These are phyloP conservation scores for Candida broadrunensis DNA, from an alignment of 805 yeast genomes.

Conservation along the genomic window DNA sequence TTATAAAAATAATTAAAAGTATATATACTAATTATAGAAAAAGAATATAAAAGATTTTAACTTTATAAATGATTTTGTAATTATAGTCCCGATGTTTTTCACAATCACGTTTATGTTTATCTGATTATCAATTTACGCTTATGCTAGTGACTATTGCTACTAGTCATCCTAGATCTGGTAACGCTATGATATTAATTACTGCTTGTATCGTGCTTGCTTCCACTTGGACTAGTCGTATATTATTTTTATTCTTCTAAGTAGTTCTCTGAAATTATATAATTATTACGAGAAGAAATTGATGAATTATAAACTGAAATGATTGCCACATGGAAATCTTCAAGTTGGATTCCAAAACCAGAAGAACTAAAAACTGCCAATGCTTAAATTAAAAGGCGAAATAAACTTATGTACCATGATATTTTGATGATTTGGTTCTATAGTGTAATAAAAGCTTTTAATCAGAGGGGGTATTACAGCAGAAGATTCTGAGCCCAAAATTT, in stretches of 20 bases:
- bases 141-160: constrained; percentile 46
- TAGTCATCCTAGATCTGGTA: constrained; percentile 48
- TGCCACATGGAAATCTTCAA: constrained; percentile 38
- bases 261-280: constrained; percentile 77
- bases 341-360: constrained; percentile 49
- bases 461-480: no score
- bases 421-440: no score
- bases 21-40: no score
- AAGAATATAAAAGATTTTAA: no score
- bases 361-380: constrained; percentile 11
- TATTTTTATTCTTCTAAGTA: constrained; percentile 63
- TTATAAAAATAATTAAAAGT: no score
- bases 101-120: no score
- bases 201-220: constrained; percentile 63
- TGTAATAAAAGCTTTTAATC: no score
- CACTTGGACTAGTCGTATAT: constrained; percentile 64
- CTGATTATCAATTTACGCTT: constrained; percentile 58
- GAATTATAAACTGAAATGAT: constrained; percentile 50
- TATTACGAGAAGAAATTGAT: constrained; percentile 79
- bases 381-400: neutral
- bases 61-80: no score
- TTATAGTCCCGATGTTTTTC: no score
- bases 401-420: no score
- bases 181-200: constrained; percentile 60
- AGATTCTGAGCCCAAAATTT: no score